These are phyloP conservation scores for Citrus cavaleriei DNA, from an alignment of 345 rosid species.

Conservation along the genomic window DNA sequence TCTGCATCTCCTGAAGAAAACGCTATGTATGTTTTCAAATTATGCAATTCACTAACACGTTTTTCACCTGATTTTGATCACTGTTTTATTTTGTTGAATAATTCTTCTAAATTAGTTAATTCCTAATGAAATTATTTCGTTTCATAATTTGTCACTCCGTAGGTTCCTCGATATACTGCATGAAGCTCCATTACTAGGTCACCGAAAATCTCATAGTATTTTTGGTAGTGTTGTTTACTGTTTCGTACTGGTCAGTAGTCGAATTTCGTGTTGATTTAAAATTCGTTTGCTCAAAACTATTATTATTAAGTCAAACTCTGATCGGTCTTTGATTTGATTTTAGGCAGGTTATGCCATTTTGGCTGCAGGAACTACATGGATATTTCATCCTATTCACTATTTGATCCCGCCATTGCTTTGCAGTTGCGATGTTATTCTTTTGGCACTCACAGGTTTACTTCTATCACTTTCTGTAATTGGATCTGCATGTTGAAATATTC, in stretches of 20 bases:
- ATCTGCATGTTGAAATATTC: background rate
- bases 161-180: conserved; percentile 92
- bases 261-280: background rate
- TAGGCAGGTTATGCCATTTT: conserved; percentile 78
- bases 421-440: conserved; percentile 63
- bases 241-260: conserved; percentile 67
- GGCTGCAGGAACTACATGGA: conserved; percentile 71
- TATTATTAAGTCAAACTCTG: background rate
- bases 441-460: conserved; percentile 62
- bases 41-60: background rate
- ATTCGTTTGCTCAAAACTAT: background rate
- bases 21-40: conserved; percentile 41
- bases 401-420: conserved; percentile 65
- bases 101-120: background rate
- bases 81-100: background rate
- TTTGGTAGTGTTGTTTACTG: conserved; percentile 70
- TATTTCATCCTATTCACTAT: conserved; percentile 38
- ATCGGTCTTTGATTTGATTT: conserved; percentile 9
- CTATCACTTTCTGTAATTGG: conserved; percentile 1
- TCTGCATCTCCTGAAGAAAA: conserved; percentile 50
- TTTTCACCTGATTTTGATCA: background rate
- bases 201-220: conserved; percentile 75
- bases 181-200: conserved; percentile 92
- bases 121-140: background rate
- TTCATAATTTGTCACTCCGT: conserved; percentile 11